Conservation (phyloP, 257 asterid genomes). For the Lavandula angustifolia region DNA sequence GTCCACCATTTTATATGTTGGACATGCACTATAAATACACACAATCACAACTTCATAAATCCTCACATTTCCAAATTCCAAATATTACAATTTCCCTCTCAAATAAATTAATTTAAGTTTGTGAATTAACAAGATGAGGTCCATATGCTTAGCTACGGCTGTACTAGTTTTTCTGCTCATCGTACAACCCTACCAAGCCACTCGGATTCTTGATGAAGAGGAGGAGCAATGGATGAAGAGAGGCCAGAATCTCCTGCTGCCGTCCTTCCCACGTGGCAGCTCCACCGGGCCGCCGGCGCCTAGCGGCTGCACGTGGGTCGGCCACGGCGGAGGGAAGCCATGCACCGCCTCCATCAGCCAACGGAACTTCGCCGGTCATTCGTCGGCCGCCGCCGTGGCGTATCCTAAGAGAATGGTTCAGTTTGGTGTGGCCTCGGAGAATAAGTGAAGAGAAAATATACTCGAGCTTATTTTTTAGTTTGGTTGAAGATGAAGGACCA, state of each 20-base stretch:
- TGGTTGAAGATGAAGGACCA: constrained; percentile 17
- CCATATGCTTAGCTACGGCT: constrained; percentile 8
- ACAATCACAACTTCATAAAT: background rate
- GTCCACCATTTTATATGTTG: constrained; percentile 4
- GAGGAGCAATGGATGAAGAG: constrained; percentile 40
- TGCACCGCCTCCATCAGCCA: constrained; percentile 42
- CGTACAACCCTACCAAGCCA: constrained; percentile 36
- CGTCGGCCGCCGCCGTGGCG: constrained; percentile 24
- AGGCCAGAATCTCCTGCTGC: constrained; percentile 33
- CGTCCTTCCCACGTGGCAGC: constrained; percentile 37
- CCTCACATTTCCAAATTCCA: background rate
- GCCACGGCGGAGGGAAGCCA: constrained; percentile 34
- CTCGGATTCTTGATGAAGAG: constrained; percentile 47
- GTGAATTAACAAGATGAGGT: constrained; percentile 17
- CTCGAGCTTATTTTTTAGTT: background rate
- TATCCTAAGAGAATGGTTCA: constrained; percentile 38
- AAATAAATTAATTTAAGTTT: background rate
- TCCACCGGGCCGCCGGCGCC: constrained; percentile 40
- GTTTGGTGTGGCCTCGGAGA: constrained; percentile 40
- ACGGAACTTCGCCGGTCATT: constrained; percentile 45
- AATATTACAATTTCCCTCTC: background rate
- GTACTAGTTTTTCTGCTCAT: constrained; percentile 23
- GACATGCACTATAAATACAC: constrained; percentile 23
- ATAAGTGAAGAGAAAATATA: constrained; percentile 17
- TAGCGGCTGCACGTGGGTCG: constrained; percentile 44